Evolutionary conservation across 2,329 filamentous ascomycete genomes (phyloP), one percentile per base, ranked within the genome.

Genomic region (Emericellopsis cladophorae): DNA sequence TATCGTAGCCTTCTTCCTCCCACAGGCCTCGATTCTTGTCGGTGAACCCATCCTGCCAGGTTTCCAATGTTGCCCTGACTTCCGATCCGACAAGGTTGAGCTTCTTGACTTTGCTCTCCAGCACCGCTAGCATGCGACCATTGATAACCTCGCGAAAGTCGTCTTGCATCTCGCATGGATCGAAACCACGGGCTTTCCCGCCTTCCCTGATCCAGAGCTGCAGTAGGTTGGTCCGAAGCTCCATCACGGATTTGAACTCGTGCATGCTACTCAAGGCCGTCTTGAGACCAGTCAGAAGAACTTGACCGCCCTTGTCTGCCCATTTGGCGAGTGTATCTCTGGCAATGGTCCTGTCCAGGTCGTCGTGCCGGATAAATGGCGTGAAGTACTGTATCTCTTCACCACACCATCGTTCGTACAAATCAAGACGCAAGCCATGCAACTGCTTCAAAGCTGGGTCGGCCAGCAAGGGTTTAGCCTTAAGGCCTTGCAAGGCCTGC

Each of bases 321-420:
- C 84, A 89, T 23, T 55, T 56, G 18, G 68, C 69, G 12, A 86
- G 67, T 57, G 76, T 76, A 2, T 76, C 71, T 34, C 71, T 68
- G 1, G 76, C 74, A 45, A 78, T 71, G 21, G 66, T 60, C 16
- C 72, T 75, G 21, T 79, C 73, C 5, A 85, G 59, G 48, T 92
- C 84, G 48, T 89, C 85, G 50, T 93, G 80, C 24, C 84, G 79
- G 31, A 93, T 84, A 64, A 87, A 95, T 0, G 89, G 89, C 1
- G 80, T 90, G 54, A 93, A 95, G 48, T 82, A 83, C 37, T 76
- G 76, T 34, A 95, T 84, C 45, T 93, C 86, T 7, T 88, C 79
- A 15, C 83, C 74, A 46, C 92, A 84, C 84, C 88, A 94, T 16
- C 72, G 72, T 47, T 81, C 77, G 51, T 86, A 79, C 9, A 92